Evolutionary conservation across 202 grass and related monocot genomes (phyloP).

Genomic region (Elaeis oleifera): DNA sequence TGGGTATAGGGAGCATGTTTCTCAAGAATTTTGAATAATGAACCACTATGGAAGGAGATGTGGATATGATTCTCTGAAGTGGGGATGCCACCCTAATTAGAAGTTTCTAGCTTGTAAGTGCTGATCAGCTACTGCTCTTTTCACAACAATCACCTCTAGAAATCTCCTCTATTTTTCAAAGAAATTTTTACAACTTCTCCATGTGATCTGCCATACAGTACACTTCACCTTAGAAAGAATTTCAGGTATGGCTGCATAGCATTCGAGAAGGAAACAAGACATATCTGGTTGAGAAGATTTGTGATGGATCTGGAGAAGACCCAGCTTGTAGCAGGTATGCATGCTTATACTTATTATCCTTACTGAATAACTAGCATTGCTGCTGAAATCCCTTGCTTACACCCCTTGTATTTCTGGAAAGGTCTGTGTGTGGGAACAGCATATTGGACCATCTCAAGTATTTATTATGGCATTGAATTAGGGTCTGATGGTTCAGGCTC

Average conservation of each 20-base stretch:
- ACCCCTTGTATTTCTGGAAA: constrained; percentile 22
- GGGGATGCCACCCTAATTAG: no score
- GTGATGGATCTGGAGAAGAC: constrained; percentile 28
- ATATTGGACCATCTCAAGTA: constrained; percentile 76
- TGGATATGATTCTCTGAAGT: no score
- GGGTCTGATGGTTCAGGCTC: constrained; percentile 51
- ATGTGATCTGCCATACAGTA: no score
- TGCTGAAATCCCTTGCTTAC: constrained; percentile 6
- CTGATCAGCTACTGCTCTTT: no score
- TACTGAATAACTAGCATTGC: neutral
- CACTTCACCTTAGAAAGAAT: neutral
- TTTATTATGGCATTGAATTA: constrained; percentile 64
- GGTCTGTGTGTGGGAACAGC: constrained; percentile 72
- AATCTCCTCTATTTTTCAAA: no score
- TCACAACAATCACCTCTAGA: no score
- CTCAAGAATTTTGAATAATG: no score
- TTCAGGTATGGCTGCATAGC: neutral
- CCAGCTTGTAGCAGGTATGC: constrained; percentile 62
- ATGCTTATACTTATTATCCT: constrained; percentile 3
- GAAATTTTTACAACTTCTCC: no score
- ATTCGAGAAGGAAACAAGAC: neutral
- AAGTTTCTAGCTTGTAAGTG: no score
- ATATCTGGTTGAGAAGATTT: constrained; percentile 13
- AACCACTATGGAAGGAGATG: no score
- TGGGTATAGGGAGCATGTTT: no score